Base-by-base conservation (phyloP, 2,329 filamentous ascomycete species). In the Paraphaeosphaeria minitans region DNA sequence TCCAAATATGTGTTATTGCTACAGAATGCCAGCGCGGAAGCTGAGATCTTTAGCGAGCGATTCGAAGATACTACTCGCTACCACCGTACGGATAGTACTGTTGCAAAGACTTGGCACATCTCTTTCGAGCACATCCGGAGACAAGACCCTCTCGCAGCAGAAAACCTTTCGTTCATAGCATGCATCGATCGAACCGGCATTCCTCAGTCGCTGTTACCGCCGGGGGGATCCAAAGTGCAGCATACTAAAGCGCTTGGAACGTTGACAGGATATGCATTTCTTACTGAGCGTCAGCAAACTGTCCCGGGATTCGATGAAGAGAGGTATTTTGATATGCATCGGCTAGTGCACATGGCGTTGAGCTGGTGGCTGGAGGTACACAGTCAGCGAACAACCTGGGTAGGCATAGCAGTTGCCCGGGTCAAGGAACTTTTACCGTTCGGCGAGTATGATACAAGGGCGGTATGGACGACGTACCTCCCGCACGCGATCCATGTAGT, bases 31-130 rank as follows among this genome's bases (percentile, higher is more conserved):
- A 1, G 22, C 16, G 13, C 43, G 10, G 22, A 46, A 29, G 27
- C 27, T 29, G 43, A 46, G 43, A 22, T 46, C 43, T 46, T 46
- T 9, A 73, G 61, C 46, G 55, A 66, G 63, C 68, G 71, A 19
- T 78, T 78, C 51, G 62, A 70, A 29, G 75, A 79, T 61, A 31
- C 64, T 19, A 58, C 61, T n/a, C 67, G 74, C 39, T 75, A 78
- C 53, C 53, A 46, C 3, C 63, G 67, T 3, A 60, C 63, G 2
- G 63, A 69, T 46, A 78, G 76, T 55, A 58, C 76, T 12, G 66
- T 79, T 13, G 68, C 70, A 2, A 74, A 63, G 8, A 79, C 75
- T 14, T 79, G 71, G 75, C 59, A 71, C 1, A 70, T 56, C 9
- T 62, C 60, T 4, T 59, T 62, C n/a, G 52, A 53, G 19, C 51